A percentile compares a stretch with the other conserved stretches of the same genome.
phyloP scores from a whole-genome alignment of 179 eudicot genomes.

The Camellia oleifera region DNA sequence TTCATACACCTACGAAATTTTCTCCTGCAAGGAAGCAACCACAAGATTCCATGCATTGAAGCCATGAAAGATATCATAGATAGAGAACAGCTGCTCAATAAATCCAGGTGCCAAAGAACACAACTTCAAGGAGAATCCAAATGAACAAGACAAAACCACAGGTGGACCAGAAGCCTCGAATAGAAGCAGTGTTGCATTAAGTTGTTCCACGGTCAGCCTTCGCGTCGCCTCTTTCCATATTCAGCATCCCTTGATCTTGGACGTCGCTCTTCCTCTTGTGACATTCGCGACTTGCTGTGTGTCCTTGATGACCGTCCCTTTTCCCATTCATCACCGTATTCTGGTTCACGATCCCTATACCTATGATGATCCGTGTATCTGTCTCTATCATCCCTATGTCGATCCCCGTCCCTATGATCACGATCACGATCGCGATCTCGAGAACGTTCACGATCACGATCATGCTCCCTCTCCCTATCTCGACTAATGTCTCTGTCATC shows the following conservation, averaged over 20 bases:
- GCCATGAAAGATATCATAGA: slow-evolving; percentile 10
- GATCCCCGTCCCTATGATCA: slow-evolving; percentile 26
- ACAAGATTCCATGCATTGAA: background rate
- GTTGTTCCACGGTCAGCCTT: slow-evolving; percentile 48
- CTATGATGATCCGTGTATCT: slow-evolving; percentile 61
- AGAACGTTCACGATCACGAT: slow-evolving; percentile 27
- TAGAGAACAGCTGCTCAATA: background rate
- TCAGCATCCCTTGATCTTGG: slow-evolving; percentile 78
- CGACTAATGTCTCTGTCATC: slow-evolving; percentile 55
- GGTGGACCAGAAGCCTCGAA: slow-evolving; percentile 3
- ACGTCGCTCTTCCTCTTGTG: slow-evolving; percentile 60
- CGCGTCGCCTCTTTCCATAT: slow-evolving; percentile 69
- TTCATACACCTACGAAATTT: slow-evolving; percentile 12
- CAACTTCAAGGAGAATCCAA: slow-evolving; percentile 7
- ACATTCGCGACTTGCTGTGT: slow-evolving; percentile 49
- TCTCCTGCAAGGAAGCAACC: slow-evolving; percentile 14
- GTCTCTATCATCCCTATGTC: slow-evolving; percentile 67
- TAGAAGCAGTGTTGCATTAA: background rate
- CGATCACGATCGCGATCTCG: slow-evolving; percentile 41
- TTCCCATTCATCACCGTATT: slow-evolving; percentile 75
- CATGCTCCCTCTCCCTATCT: slow-evolving; percentile 51
- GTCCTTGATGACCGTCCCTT: slow-evolving; percentile 77
- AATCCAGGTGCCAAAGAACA: background rate
- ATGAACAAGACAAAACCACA: background rate
- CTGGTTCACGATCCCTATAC: slow-evolving; percentile 63